A percentile compares a stretch with the other conserved stretches of the same genome.
phyloP scores from a whole-genome alignment of 495 filamentous ascomycete species.

The Penicillium riverlandense region DNA sequence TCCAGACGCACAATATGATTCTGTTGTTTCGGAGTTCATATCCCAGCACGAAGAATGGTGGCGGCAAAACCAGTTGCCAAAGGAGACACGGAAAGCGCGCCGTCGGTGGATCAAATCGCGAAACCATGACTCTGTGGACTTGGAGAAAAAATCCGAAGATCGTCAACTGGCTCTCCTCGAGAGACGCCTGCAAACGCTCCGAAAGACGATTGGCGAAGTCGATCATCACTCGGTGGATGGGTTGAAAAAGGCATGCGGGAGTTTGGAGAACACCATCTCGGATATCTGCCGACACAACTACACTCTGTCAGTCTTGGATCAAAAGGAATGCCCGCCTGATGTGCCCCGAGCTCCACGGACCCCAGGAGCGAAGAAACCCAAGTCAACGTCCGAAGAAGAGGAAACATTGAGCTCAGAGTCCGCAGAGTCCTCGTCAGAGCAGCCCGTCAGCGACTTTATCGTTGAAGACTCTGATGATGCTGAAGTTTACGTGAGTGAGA shows the following conservation, averaged over 20 bases:
- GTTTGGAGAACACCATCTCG: constrained; percentile 55
- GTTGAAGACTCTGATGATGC: constrained; percentile 25
- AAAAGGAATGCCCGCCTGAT: constrained; percentile 42
- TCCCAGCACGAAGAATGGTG: constrained; percentile 48
- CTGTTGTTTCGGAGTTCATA: constrained; percentile 47
- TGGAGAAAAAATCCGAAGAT: constrained; percentile 16
- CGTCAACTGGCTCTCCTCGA: constrained; percentile 24
- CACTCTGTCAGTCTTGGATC: constrained; percentile 45
- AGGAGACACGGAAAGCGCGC: constrained; percentile 45
- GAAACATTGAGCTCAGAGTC: constrained; percentile 18
- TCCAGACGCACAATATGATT: constrained; percentile 34
- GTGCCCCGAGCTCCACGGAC: constrained; percentile 18
- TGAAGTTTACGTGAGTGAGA: not conserved
- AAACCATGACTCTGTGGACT: constrained; percentile 18
- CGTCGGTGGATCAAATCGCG: constrained; percentile 52
- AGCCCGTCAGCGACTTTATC: constrained; percentile 2
- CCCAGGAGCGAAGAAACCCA: constrained; percentile 2
- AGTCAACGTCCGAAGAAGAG: constrained; percentile 28
- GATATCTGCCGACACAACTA: constrained; percentile 48
- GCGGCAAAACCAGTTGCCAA: constrained; percentile 47
- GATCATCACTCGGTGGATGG: constrained; percentile 41
- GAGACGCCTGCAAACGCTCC: constrained; percentile 42
- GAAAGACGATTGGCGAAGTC: constrained; percentile 39
- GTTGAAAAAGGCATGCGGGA: constrained; percentile 44
- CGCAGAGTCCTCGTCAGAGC: too few species aligned